Evolutionary conservation across 352 stramenopile species (phyloP).

Genomic region (Pythium dissimile): DNA sequence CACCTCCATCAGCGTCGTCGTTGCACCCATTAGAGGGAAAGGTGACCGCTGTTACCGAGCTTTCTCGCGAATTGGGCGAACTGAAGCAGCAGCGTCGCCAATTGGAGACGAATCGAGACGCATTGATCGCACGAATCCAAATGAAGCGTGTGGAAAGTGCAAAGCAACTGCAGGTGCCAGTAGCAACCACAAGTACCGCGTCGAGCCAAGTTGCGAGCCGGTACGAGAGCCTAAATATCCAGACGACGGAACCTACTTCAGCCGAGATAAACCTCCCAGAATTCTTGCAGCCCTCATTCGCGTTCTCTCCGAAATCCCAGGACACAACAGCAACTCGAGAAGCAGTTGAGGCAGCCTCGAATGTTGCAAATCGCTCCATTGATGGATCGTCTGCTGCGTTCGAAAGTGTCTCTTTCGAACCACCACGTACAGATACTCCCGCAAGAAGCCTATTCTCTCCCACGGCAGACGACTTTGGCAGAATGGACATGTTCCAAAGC

Average conservation of each 20-base stretch:
- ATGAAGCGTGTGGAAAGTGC: neutral
- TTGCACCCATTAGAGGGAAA: neutral
- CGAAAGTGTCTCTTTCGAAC: conserved; percentile 9
- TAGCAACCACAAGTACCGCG: neutral
- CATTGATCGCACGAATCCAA: neutral
- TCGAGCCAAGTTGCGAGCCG: conserved; percentile 9
- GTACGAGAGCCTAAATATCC: conserved; percentile 16
- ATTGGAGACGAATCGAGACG: conserved; percentile 14
- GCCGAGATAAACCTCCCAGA: conserved; percentile 2
- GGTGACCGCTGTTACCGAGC: neutral
- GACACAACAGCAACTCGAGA: no score
- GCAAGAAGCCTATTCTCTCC: conserved; percentile 24
- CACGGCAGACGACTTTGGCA: conserved; percentile 16
- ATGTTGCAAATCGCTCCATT: neutral
- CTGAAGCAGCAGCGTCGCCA: conserved; percentile 14
- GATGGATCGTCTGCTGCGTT: neutral
- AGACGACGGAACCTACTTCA: conserved; percentile 7
- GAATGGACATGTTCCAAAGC: conserved; percentile 10
- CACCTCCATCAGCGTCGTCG: neutral
- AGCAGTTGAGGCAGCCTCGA: neutral
- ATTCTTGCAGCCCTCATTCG: neutral
- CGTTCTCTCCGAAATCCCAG: neutral
- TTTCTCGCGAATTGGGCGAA: conserved; percentile 7
- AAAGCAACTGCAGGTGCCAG: neutral
- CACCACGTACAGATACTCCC: conserved; percentile 13